Percentiles rank a stretch among this genome's conserved stretches.
Evolutionary conservation across 2,329 filamentous ascomycete species (phyloP).

Genomic region (Aspergillus fischeri): DNA sequence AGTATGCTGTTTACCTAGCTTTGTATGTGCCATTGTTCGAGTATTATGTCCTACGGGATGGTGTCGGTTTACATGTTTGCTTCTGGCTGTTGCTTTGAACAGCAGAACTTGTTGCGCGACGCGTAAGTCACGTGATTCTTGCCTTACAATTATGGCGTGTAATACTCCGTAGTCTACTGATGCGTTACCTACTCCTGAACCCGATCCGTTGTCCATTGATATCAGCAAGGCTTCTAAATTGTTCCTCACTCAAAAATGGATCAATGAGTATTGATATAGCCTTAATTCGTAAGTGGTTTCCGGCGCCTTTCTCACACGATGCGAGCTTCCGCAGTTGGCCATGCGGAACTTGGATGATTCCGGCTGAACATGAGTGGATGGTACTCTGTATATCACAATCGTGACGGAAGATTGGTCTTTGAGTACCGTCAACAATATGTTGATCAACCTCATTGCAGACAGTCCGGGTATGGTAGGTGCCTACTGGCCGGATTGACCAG

Average conservation of each 20-base stretch:
- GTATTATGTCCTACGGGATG: background rate
- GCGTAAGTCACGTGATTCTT: background rate
- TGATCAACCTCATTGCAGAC: background rate
- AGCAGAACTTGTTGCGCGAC: background rate
- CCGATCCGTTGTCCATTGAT: background rate
- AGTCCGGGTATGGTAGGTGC: background rate
- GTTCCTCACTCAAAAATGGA: background rate
- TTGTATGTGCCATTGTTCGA: background rate
- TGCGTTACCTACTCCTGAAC: background rate
- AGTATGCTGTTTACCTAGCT: slow-evolving; percentile 26
- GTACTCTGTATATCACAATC: background rate
- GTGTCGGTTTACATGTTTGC: background rate
- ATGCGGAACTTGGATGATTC: too few relatives aligned
- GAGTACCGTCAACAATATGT: too few relatives aligned
- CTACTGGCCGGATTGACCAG: too few relatives aligned
- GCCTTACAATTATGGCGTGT: background rate
- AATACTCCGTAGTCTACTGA: background rate
- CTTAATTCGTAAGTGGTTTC: background rate
- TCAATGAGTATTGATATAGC: background rate
- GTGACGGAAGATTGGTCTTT: background rate
- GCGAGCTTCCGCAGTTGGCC: background rate
- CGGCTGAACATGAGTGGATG: background rate
- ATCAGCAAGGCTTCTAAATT: background rate
- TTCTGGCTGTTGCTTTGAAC: background rate
- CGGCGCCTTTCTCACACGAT: background rate